phyloP scores from a whole-genome alignment of 2,329 filamentous ascomycete genomes.

The Arthrobotrys musiformis region DNA sequence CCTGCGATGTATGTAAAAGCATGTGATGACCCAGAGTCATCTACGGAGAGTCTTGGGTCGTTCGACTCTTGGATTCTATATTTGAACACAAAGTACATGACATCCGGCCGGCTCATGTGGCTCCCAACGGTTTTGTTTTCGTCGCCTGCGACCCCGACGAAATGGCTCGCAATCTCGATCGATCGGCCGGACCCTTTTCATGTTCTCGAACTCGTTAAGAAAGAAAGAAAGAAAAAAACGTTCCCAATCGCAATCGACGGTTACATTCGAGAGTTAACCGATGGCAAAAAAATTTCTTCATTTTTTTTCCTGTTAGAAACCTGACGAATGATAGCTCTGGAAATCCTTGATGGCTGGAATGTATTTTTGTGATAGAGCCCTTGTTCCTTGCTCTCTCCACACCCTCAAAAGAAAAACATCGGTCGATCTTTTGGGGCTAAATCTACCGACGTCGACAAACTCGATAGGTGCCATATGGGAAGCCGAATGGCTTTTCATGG shows the following conservation, averaged over 20 bases:
- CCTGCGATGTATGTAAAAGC: conserved; percentile 24
- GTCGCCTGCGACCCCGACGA: background rate
- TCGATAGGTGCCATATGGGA: conserved; percentile 5
- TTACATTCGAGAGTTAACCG: conserved; percentile 36
- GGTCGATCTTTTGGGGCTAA: conserved; percentile 29
- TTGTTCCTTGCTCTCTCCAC: conserved; percentile 30
- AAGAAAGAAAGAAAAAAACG: background rate
- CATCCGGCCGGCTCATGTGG: conserved; percentile 39
- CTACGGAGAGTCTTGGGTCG: conserved; percentile 18
- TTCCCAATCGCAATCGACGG: conserved; percentile 35
- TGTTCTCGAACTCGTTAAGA: conserved; percentile 46
- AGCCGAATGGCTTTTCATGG: conserved; percentile 31
- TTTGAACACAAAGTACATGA: conserved; percentile 23
- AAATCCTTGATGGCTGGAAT: conserved; percentile 25
- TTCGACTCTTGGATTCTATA: conserved; percentile 47
- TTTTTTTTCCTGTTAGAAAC: conserved; percentile 24
- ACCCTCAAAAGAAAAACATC: conserved; percentile 17
- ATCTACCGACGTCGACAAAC: conserved; percentile 27
- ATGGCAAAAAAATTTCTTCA: conserved; percentile 41
- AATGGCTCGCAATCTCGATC: conserved; percentile 20
- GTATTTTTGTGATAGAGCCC: conserved; percentile 11
- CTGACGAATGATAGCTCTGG: conserved; percentile 46
- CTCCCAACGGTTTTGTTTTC: background rate
- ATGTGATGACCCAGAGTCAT: conserved; percentile 46
- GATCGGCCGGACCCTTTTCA: conserved; percentile 33